Evolutionary conservation across 257 asterid genomes (phyloP).

Genomic region (Petunia secreta): DNA sequence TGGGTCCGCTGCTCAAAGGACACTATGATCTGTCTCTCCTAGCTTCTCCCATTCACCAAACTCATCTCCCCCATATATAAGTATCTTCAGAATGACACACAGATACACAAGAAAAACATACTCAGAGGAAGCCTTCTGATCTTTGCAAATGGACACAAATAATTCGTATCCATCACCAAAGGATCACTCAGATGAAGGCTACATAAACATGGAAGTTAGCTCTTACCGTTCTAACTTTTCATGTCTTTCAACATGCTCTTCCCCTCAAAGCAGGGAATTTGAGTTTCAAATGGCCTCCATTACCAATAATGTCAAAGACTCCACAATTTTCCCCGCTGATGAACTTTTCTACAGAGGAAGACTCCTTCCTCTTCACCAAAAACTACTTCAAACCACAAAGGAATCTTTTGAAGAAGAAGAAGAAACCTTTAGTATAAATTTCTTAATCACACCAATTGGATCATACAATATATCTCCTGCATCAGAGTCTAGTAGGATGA

Average conservation of each 20-base stretch:
- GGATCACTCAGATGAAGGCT: conserved; percentile 44
- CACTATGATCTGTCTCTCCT: too few relatives aligned
- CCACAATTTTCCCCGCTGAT: conserved; percentile 62
- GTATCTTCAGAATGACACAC: too few relatives aligned
- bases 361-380: conserved; percentile 72
- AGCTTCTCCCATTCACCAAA: too few relatives aligned
- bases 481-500: conserved; percentile 48
- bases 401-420: conserved; percentile 28
- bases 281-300: conserved; percentile 71
- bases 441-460: conserved; percentile 35
- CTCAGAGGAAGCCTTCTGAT: too few relatives aligned
- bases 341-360: conserved; percentile 83
- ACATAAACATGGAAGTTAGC: conserved; percentile 44
- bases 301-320: conserved; percentile 30
- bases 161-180: conserved; percentile 1
- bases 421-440: conserved; percentile 24
- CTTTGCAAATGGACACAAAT: conserved; percentile 39
- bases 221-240: conserved; percentile 26
- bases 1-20: too few relatives aligned
- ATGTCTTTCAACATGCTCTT: conserved; percentile 19
- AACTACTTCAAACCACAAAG: conserved; percentile 35
- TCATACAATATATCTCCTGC: conserved; percentile 30
- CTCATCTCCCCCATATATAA: too few relatives aligned
- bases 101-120: too few relatives aligned
- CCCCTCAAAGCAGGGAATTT: conserved; percentile 57